These are phyloP conservation scores for Xanthoceras sorbifolium DNA, from an alignment of 345 rosid species.

Conservation along the genomic window DNA sequence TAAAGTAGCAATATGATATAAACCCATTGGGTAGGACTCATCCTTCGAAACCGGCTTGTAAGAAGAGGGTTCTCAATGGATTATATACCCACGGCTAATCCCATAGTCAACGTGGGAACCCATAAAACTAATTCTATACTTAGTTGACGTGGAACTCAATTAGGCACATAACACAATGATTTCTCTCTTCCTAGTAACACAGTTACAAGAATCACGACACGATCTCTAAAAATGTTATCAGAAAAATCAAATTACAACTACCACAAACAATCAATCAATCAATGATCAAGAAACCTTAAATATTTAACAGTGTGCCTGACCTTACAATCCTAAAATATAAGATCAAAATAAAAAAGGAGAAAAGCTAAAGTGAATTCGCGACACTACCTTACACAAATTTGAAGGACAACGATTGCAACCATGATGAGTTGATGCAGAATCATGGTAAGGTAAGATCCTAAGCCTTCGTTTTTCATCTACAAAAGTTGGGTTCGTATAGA, in stretches of 20 bases:
- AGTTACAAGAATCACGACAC: neutral
- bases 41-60: too few relatives aligned
- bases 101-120: too few relatives aligned
- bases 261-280: slow-evolving; percentile 5
- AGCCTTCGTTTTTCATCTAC: slow-evolving; percentile 58
- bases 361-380: neutral
- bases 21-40: too few relatives aligned
- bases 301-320: neutral
- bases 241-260: neutral
- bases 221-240: neutral
- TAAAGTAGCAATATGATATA: neutral
- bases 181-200: neutral
- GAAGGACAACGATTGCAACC: slow-evolving; percentile 65
- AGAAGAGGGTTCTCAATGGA: too few relatives aligned
- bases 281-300: neutral
- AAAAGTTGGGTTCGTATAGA: slow-evolving; percentile 55
- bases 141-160: too few relatives aligned
- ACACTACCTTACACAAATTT: slow-evolving; percentile 75
- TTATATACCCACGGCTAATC: too few relatives aligned
- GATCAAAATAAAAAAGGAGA: neutral
- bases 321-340: neutral
- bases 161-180: too few relatives aligned
- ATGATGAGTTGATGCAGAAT: slow-evolving; percentile 45
- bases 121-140: too few relatives aligned
- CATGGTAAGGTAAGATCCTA: slow-evolving; percentile 61